Conservation (phyloP, 148 eudicot genomes). For the Bassia scoparia region DNA sequence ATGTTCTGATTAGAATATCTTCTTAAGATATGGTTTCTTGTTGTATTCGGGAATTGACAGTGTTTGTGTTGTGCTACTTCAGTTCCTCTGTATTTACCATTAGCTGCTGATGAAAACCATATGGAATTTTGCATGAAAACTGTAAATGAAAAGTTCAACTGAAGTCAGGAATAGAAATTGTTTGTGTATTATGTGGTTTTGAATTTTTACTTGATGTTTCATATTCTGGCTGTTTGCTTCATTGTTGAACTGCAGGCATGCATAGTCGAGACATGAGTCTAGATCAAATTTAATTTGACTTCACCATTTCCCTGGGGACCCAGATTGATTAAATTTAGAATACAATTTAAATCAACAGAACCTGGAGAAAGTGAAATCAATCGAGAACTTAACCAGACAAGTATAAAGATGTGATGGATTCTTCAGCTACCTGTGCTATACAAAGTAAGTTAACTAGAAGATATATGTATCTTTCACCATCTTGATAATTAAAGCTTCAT, state of each 20-base stretch:
- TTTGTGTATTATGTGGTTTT: too few species aligned
- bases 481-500: slow-evolving; percentile 16
- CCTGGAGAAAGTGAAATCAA: slow-evolving; percentile 15
- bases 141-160: too few species aligned
- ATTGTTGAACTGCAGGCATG: slow-evolving; percentile 24
- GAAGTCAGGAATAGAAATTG: too few species aligned
- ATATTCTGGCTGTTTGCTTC: too few species aligned
- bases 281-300: slow-evolving; percentile 19
- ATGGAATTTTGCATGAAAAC: too few species aligned
- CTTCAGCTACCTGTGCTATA: slow-evolving; percentile 23
- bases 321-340: neutral
- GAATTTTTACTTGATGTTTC: too few species aligned
- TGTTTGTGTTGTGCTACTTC: neutral
- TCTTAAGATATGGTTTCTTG: too few species aligned
- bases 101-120: too few species aligned
- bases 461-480: slow-evolving; percentile 1
- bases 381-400: slow-evolving; percentile 14
- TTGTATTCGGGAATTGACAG: too few species aligned
- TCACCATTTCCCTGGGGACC: neutral
- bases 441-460: slow-evolving; percentile 23
- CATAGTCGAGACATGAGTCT: slow-evolving; percentile 20
- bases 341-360: slow-evolving; percentile 6
- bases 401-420: slow-evolving; percentile 22
- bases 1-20: too few species aligned
- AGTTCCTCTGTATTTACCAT: too few species aligned